Evolutionary conservation across 805 yeast species (phyloP).

Genomic region (Barnettozyma salicaria): DNA sequence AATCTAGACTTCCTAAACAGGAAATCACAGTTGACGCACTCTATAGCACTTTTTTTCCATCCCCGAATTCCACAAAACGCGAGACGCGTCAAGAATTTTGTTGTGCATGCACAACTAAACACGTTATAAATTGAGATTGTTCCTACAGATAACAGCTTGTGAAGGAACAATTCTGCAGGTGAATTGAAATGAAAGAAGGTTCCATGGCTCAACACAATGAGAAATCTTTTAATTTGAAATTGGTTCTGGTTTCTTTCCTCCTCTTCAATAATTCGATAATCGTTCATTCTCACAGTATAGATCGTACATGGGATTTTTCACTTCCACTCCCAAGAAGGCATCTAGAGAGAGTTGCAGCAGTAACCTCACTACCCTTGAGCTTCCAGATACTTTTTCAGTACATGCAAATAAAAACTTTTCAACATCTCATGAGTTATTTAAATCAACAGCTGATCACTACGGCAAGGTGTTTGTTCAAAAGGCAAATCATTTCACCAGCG

Average conservation of each 20-base stretch:
- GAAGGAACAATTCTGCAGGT: background rate
- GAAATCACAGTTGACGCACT: background rate
- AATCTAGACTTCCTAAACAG: constrained; percentile 11
- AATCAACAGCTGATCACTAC: constrained; percentile 11
- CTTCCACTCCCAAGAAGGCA: constrained; percentile 5
- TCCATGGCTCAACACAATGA: background rate
- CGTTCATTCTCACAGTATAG: no score
- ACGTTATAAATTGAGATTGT: no score
- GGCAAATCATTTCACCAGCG: constrained; percentile 2
- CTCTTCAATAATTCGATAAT: background rate
- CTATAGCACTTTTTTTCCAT: background rate
- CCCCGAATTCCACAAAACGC: background rate
- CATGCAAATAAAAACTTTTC: background rate
- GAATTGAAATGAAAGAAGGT: background rate
- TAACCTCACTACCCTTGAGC: constrained; percentile 19
- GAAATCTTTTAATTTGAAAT: background rate
- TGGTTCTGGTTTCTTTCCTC: background rate
- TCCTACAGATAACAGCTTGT: background rate
- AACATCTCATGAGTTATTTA: constrained; percentile 1
- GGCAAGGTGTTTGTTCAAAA: constrained; percentile 10
- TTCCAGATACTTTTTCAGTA: constrained; percentile 13
- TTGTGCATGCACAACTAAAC: background rate
- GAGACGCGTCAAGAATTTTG: background rate
- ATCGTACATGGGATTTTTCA: constrained; percentile 11
- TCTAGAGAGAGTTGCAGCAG: constrained; percentile 7